These are phyloP conservation scores for Lizonia empirigonia DNA, from an alignment of 2,329 filamentous ascomycete species.

Conservation along the genomic window DNA sequence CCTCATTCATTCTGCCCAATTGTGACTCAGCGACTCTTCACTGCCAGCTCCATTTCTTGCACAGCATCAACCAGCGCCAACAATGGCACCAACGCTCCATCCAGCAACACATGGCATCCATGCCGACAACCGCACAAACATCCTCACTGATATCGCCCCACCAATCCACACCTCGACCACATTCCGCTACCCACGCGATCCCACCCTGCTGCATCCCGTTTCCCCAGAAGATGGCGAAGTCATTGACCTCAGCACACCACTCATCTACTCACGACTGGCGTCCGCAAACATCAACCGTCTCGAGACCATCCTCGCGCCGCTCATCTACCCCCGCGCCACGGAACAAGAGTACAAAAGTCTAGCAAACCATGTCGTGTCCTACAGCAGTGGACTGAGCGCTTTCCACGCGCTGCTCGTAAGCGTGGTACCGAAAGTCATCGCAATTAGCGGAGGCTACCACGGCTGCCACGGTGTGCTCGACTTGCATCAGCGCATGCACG, in stretches of 20 bases:
- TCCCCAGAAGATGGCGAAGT: constrained; percentile 54
- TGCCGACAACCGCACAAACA: constrained; percentile 78
- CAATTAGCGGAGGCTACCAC: constrained; percentile 87
- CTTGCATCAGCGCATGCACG: constrained; percentile 75
- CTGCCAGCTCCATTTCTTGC: neutral
- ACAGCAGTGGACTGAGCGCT: constrained; percentile 82
- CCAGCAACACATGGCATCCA: constrained; percentile 78
- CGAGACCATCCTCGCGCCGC: constrained; percentile 76
- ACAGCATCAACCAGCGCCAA: neutral
- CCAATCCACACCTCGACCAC: constrained; percentile 91
- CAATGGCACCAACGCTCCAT: constrained; percentile 41
- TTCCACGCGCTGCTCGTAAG: constrained; percentile 88
- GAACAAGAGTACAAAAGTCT: constrained; percentile 26
- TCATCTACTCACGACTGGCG: constrained; percentile 78
- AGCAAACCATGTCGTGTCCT: constrained; percentile 68
- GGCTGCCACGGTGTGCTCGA: constrained; percentile 86
- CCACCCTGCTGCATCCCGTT: constrained; percentile 64
- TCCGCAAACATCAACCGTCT: constrained; percentile 83
- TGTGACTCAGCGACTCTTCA: neutral
- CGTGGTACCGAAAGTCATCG: constrained; percentile 80
- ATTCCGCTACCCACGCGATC: constrained; percentile 78
- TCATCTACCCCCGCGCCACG: constrained; percentile 63
- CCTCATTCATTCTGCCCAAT: no score
- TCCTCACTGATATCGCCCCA: constrained; percentile 80
- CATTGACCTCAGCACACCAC: constrained; percentile 36